A percentile compares a stretch with the other conserved stretches of the same genome.
Conservation (phyloP, 1,139 yeast genomes). For the Magnusiomyces paraingens region DNA sequence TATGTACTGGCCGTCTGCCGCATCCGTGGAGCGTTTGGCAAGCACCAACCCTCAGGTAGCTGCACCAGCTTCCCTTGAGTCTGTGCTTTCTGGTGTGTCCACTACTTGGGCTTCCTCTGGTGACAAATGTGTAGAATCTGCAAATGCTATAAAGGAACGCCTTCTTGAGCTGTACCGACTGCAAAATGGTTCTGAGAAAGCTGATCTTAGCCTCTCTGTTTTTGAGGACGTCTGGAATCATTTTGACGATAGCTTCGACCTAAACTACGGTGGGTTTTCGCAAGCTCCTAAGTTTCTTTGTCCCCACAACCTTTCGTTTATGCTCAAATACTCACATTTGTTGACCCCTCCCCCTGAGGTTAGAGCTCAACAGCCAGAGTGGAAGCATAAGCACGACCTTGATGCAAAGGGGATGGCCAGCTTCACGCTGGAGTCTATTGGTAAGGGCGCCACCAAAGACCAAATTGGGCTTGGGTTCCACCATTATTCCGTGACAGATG, state of each 20-base stretch:
- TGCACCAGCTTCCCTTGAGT: conserved; percentile 19
- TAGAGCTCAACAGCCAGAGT: neutral
- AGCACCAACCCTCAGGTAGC: neutral
- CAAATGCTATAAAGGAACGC: conserved; percentile 21
- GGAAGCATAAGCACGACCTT: conserved; percentile 6
- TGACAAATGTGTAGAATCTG: conserved; percentile 25
- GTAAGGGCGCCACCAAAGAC: conserved; percentile 36
- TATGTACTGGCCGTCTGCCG: conserved; percentile 37
- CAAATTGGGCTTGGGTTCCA: conserved; percentile 36
- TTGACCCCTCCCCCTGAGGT: conserved; percentile 13
- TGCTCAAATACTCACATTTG: conserved; percentile 22
- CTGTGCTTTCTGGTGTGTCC: conserved; percentile 26
- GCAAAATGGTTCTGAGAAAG: conserved; percentile 25
- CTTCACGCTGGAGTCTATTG: conserved; percentile 29
- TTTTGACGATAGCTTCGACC: conserved; percentile 28
- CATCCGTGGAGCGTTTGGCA: conserved; percentile 15
- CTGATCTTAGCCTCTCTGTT: conserved; percentile 19
- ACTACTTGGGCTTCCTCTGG: conserved; percentile 29
- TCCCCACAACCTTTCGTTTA: conserved; percentile 31
- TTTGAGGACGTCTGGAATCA: conserved; percentile 26
- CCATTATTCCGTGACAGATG: conserved; percentile 37
- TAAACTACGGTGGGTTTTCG: conserved; percentile 32
- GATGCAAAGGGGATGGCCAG: conserved; percentile 5
- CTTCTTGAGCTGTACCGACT: conserved; percentile 25
- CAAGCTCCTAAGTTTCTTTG: conserved; percentile 36